Evolutionary conservation across 257 asterid species (phyloP), one percentile per base, ranked within the genome.

Genomic region (Phtheirospermum japonicum): DNA sequence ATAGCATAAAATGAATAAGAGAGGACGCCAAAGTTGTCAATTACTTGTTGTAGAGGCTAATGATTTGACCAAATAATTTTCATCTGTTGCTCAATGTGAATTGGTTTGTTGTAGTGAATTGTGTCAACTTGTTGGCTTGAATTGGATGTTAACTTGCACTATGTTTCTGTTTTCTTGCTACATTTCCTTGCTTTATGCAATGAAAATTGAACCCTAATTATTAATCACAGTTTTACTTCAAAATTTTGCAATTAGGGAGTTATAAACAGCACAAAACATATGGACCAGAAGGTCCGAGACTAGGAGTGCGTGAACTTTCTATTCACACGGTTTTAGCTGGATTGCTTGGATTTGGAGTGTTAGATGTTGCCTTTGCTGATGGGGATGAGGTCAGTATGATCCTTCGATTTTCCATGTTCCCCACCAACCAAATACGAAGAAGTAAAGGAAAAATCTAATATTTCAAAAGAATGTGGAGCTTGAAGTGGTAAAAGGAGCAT

Each of bases 351-450:
- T 73, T 75, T 77, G 88, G 94, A 54, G 43, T 75, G 43, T 62
- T 76, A 19, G 81, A 80, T 56, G 77, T 82, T 63, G 85, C 88
- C 9, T 78, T 78, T 72, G 94, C 96, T 28, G 94, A 91, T 68
- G 57, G 86, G 26, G 71, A 56, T 62, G 92, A 82, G 95, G 98
- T 84, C 26, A 31, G 82, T 33, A 1, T 57, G 40, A 54, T 67
- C 26, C 36, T 49, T 67, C 28, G 42, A 19, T 14, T 51, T 39
- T 66, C 52, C 13, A 13, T 34, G 37, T 46, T 17, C 61, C 20
- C 46, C 16, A 50, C 42, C 39, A 30, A 61, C 12, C 14, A 61
- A 18, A 23, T 1, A 23, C 28, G 28, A 23, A 23, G 1, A 23
- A 23, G 28, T 1, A 23, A 23, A 23, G 28, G 28, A 23, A 23